Conservation (phyloP, 2,329 filamentous ascomycete genomes). For the Talaromyces sp. region DNA sequence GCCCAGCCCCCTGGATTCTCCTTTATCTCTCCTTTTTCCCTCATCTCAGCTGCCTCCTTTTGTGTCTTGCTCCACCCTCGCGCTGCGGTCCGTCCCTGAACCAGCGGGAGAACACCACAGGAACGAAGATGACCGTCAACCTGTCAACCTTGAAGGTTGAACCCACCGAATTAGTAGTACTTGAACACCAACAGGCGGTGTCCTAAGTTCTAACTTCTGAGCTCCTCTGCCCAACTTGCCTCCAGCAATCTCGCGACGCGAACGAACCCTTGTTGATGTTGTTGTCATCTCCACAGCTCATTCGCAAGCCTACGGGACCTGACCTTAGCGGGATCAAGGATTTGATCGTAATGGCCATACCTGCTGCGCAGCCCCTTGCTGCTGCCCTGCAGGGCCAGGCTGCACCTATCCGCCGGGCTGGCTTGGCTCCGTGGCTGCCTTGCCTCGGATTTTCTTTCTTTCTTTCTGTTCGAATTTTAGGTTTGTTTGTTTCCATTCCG, state of each 20-base stretch:
- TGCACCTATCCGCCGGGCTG: background rate
- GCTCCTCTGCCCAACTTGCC: no score
- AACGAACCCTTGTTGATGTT: background rate
- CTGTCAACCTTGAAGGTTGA: background rate
- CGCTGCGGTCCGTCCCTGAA: conserved; percentile 35
- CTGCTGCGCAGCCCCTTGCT: background rate
- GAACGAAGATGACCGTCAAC: background rate
- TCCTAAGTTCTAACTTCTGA: background rate
- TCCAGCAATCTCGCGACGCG: background rate
- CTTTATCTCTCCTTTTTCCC: background rate
- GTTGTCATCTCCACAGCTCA: background rate
- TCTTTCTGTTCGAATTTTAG: no score
- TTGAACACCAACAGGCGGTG: background rate
- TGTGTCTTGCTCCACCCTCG: conserved; percentile 7
- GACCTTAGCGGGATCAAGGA: background rate
- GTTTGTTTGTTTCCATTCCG: no score
- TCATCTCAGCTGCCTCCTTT: background rate
- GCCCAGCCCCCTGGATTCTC: conserved; percentile 6
- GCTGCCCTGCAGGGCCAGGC: background rate
- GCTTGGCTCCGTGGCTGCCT: background rate
- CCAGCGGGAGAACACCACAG: conserved; percentile 18
- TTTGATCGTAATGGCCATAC: background rate
- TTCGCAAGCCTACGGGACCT: conserved; percentile 5
- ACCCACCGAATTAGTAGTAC: background rate
- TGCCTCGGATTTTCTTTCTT: background rate